Evolutionary conservation across 768 basidiomycete species (phyloP), one percentile per base, ranked within the genome.

Genomic region (Nidula microcarpa): DNA sequence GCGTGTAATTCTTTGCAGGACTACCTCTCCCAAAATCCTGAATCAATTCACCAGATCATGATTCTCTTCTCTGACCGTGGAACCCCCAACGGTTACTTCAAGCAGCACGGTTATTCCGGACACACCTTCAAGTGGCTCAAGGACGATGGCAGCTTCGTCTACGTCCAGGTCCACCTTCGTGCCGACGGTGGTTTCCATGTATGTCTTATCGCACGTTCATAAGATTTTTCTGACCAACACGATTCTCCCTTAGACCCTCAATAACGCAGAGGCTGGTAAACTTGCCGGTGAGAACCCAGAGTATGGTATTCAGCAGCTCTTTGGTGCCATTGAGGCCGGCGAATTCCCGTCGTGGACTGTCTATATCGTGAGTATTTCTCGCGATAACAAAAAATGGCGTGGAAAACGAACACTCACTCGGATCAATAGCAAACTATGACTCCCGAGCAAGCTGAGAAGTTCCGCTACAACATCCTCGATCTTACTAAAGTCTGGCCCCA

Each of bases 1-100:
- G 16, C 17, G 17, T 50, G 62, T 18, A 61, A 70, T 56, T 30
- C 5, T 50, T 49, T 53, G 18, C 47, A 92, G 91, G 94, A 96
- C 68, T 96, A 91, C 65, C 81, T 96, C 53, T 80, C 83, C 33
- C 85, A 91, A 68, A 92, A 91, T 73, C 89, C 91, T 8, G 91
- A 94, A 73, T 89, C 91, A 16, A 90, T 89, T 54, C 90, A 93
- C 68, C 91, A 93, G 72, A 75, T 91, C 62, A 78, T 91, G 81
- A 95, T 95, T 68, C 79, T 92, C 54, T 87, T 97, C 76, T 90
- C 90, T n/a, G 95, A 98, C 71, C 91, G 95, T 62, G 88, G 92
- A 46, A 97, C 93, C 52, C 95, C 96, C 55, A 87, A 86, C 70
- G 94, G 84, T n/a, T 94, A 75, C 74, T 85, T 90, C 71, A 75